A percentile compares a stretch with the other conserved stretches of the same genome.
phyloP scores from a whole-genome alignment of 148 eudicot genomes.

The Diospyros kaki region DNA sequence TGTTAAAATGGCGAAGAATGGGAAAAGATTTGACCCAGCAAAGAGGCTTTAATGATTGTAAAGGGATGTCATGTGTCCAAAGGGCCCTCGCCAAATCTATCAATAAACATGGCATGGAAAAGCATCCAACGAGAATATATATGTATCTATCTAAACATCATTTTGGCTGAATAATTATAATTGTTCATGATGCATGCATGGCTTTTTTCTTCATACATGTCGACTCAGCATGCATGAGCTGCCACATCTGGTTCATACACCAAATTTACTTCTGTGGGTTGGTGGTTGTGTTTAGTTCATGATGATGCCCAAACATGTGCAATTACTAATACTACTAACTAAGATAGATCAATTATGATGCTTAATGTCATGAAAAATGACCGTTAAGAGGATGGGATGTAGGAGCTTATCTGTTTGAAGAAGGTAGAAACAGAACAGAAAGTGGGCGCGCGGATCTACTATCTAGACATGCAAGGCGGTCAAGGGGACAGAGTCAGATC shows the following conservation, averaged over 20 bases:
- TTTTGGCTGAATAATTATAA: neutral
- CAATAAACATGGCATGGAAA: neutral
- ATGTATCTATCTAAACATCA: too few relatives aligned
- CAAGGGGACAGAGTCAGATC: slow-evolving; percentile 10
- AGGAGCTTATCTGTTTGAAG: too few relatives aligned
- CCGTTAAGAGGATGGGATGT: too few relatives aligned
- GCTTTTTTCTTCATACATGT: neutral
- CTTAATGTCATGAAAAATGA: too few relatives aligned
- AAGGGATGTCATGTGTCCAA: neutral
- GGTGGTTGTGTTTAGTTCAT: too few relatives aligned
- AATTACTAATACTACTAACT: too few relatives aligned
- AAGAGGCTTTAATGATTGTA: neutral
- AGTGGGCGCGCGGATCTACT: too few relatives aligned
- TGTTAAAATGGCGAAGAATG: neutral
- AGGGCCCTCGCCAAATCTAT: neutral
- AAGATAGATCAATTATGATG: too few relatives aligned
- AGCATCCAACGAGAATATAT: neutral
- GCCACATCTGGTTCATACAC: too few relatives aligned
- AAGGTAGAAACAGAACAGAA: too few relatives aligned
- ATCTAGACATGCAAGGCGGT: neutral
- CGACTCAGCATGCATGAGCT: neutral
- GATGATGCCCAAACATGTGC: too few relatives aligned
- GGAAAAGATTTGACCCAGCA: neutral
- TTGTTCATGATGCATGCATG: neutral
- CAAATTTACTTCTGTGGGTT: too few relatives aligned